Base-by-base conservation (phyloP, 83 land plant species). In the Thuja plicata region DNA sequence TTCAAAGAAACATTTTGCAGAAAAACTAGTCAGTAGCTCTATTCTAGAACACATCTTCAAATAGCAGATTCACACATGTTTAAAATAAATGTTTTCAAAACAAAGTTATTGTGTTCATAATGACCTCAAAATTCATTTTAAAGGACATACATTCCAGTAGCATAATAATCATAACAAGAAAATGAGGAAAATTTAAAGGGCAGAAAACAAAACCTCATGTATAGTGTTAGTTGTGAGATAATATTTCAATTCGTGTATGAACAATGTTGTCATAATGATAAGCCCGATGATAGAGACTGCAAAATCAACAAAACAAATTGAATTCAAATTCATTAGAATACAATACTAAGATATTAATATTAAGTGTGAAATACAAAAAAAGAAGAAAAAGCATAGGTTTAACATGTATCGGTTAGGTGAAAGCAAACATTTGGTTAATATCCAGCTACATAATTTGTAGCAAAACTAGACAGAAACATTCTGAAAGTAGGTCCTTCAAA, bases 211-310 rank as follows among this genome's bases (percentile, higher is more conserved):
- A 76, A 95, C 97, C 95, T 95, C 91, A 88, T 95, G 97, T 50
- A 94, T 92, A 1, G 94, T 95, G 88, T 94, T 91, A n/a, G 92
- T 93, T 21, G 94, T 90, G 16, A 94, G 91, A 89, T 94, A 95
- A 86, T 93, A 95, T 87, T 89, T 81, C 80, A 95, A 84, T 89
- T 95, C 97, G 87, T 95, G 97, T 57, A 95, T 27, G 84, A 95
- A 95, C 83, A 95, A 84, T 43, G 94, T 89, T 16, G 92, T 94
- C 96, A 95, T 95, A 82, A 95, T 91, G 79, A 90, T 60, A 27
- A 95, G 89, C 52, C 96, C 97, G 86, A 95, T 45, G 41, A 94
- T 87, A 7, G 97, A 95, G 30, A 95, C 96, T 95, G 43, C 92
- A 92, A 54, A 87, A 73, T 3, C 70, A 82, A 66, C 90, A 84